Percentiles rank a stretch among this genome's conserved stretches.
Conservation (phyloP, 257 asterid genomes). For the Nicotiana undulata region DNA sequence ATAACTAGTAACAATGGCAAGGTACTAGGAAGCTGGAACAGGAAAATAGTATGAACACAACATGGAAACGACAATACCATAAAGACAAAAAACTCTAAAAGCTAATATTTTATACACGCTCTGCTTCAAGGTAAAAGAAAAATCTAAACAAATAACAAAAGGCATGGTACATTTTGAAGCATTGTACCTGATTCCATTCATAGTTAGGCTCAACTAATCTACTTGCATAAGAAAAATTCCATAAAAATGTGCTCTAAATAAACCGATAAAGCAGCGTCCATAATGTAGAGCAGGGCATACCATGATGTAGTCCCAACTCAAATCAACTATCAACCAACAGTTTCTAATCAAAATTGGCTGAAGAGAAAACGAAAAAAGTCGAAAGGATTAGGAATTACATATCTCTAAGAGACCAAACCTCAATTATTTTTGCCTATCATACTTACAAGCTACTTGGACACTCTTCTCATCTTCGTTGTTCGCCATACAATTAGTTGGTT, state of each 20-base stretch:
- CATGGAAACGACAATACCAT: background rate
- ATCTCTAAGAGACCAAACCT: background rate
- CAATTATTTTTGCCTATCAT: constrained; percentile 2
- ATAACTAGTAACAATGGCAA: too few relatives aligned
- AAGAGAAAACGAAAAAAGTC: background rate
- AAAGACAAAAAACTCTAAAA: background rate
- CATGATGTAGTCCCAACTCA: background rate
- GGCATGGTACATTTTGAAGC: background rate
- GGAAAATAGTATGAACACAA: too few relatives aligned
- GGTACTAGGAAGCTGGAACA: too few relatives aligned
- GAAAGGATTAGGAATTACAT: background rate
- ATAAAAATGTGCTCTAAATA: background rate
- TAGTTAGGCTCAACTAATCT: too few relatives aligned
- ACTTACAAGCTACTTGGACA: constrained; percentile 7
- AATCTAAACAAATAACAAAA: background rate
- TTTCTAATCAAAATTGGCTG: constrained; percentile 1
- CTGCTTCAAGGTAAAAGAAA: background rate
- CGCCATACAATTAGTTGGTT: constrained; percentile 3
- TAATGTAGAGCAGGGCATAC: background rate
- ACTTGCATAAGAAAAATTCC: background rate
- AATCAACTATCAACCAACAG: background rate
- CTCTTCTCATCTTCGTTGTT: constrained; percentile 5
- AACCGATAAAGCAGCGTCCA: background rate
- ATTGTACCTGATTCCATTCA: background rate
- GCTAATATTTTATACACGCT: background rate